Evolutionary conservation across 1,139 yeast species (phyloP).

Genomic region (Zygosaccharomyces pseudobailii): DNA sequence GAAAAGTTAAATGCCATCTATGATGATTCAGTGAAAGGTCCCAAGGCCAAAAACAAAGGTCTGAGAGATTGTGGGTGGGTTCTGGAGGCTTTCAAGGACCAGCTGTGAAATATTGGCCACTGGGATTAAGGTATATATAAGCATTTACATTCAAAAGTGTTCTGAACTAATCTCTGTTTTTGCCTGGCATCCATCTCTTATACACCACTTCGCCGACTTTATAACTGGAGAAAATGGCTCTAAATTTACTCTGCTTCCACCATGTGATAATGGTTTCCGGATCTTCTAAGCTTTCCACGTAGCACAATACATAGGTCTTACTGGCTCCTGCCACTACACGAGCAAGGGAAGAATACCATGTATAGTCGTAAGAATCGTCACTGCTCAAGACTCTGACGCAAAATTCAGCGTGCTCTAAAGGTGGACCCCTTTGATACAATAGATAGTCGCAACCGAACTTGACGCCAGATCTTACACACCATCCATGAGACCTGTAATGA

Average conservation of each 20-base stretch:
- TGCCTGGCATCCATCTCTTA: constrained; percentile 79
- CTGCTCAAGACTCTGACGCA: constrained; percentile 57
- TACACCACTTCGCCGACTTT: constrained; percentile 61
- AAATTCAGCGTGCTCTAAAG: constrained; percentile 89
- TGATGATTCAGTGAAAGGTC: constrained; percentile 50
- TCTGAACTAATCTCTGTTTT: constrained; percentile 60
- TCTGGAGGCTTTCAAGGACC: constrained; percentile 46
- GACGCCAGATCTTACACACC: constrained; percentile 92
- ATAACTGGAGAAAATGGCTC: constrained; percentile 38
- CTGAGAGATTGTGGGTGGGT: constrained; percentile 81
- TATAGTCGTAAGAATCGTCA: constrained; percentile 25
- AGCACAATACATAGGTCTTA: constrained; percentile 67
- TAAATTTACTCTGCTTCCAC: constrained; percentile 27
- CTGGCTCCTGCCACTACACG: constrained; percentile 86
- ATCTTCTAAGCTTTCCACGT: constrained; percentile 51
- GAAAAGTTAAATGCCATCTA: constrained; percentile 35
- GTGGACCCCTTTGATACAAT: constrained; percentile 87
- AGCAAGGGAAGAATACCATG: constrained; percentile 49
- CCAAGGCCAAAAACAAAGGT: constrained; percentile 48
- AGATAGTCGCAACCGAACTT: constrained; percentile 85
- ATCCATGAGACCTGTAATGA: constrained; percentile 81
- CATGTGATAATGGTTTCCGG: constrained; percentile 30
- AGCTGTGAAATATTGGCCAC: constrained; percentile 27
- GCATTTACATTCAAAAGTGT: not conserved
- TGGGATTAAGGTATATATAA: not conserved